Base-by-base conservation (phyloP, 331 rosid species). In the Malus hybrid region DNA sequence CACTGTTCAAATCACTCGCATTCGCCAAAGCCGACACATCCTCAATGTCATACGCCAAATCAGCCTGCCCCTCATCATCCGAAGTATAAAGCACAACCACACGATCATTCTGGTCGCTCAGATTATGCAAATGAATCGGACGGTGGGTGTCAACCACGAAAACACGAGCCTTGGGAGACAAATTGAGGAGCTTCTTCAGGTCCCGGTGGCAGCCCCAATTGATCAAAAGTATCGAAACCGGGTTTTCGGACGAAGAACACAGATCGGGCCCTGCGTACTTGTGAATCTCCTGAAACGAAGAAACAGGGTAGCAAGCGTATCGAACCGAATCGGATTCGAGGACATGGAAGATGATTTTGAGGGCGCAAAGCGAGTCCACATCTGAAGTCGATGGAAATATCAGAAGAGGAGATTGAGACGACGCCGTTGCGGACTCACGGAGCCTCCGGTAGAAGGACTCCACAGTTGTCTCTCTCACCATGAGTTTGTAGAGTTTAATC, bases 371-470 rank as follows among this genome's bases (percentile, higher is more conserved):
- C 0, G 99, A 94, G 60, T 94, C 99, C 0, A 70, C 97, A 70
- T 94, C 99, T n/a, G 99, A 94, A 39, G 99, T 92, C 0, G 99
- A 94, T 3, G 99, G 97, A 60, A 94, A 94, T 2, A 94, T 88
- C 16, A 94, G 88, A 1, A 94, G 81, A 5, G 96, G 96, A 7
- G 93, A 85, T 2, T 84, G 73, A 4, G 92, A 73, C 5, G 93
- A 87, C 22, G 85, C 84, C 0, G 34, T 29, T 2, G 87, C 92
- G 0, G 96, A 89, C 15, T 88, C 81, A 0, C 88, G 89, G 14
- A 94, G 86, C 73, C 83, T 90, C 1, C 89, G 12, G 73, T 94
- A 94, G 80, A 94, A 94, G 1, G 92, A 83, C 61, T 85, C 92
- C 3, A 90, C 81, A 20, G 84, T 75, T 19, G 84, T 82, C 80